phyloP scores from a whole-genome alignment of 2,329 filamentous ascomycete genomes.

The Colletotrichum euphorbiae region DNA sequence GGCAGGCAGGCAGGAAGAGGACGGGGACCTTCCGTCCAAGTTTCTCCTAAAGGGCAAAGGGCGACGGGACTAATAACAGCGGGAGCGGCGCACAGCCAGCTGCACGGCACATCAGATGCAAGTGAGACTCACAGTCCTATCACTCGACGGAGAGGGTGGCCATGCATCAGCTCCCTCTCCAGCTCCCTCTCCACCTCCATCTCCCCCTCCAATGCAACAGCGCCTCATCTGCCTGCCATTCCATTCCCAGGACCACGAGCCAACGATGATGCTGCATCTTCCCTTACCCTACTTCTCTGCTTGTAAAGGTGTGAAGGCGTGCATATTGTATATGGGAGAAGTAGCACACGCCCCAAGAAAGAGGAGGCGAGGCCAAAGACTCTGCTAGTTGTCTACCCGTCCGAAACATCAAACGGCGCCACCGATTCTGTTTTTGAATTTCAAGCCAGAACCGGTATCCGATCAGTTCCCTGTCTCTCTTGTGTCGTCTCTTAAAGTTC shows the following conservation, averaged over 20 bases:
- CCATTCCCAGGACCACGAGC: neutral
- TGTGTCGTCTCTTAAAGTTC: neutral
- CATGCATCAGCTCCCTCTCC: neutral
- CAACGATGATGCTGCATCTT: no score
- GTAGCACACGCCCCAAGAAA: neutral
- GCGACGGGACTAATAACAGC: neutral
- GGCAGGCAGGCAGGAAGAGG: neutral
- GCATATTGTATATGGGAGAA: no score
- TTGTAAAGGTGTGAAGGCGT: neutral
- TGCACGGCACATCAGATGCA: conserved; percentile 26
- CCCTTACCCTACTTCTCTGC: neutral
- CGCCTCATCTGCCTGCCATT: conserved; percentile 17
- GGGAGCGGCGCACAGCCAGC: neutral
- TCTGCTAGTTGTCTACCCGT: conserved; percentile 2
- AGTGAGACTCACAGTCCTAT: no score
- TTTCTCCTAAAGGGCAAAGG: neutral
- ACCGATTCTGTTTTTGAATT: conserved; percentile 13
- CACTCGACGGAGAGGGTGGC: no score
- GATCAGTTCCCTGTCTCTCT: neutral
- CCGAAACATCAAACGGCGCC: conserved; percentile 24
- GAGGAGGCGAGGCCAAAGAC: neutral
- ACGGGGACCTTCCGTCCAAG: neutral
- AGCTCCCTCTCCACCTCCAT: neutral
- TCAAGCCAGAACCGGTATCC: no score
- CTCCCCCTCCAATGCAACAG: conserved; percentile 22